Evolutionary conservation across 257 asterid species (phyloP), one percentile per base, ranked within the genome.

Genomic region (Nicotiana knightiana): DNA sequence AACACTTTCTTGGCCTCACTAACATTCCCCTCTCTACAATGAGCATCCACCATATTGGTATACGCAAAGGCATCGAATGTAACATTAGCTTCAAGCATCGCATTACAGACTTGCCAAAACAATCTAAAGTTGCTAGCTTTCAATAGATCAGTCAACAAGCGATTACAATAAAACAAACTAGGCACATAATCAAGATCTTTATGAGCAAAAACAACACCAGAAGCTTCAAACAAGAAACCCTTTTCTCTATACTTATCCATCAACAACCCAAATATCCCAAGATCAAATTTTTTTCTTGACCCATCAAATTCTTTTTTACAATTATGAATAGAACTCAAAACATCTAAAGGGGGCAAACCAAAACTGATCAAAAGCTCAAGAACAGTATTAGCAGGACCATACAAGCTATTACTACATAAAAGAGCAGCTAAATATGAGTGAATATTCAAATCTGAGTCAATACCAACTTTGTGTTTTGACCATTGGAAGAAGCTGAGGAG

Each of bases 71-170:
- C 64, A 81, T 64, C 54, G n/a, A 84, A 84, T 0, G 17, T 15
- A 32, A 79, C 24, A 63, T 64, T 33, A 30, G 83, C 76, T 48
- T 71, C 84, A 21, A 43, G 32, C 82, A 80, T 84, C 9, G 84
- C 70, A 13, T 80, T 58, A 62, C 35, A 70, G 10, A 84, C 79
- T 73, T 30, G 82, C 86, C 86, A 84, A 84, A 84, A 84, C 82
- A 84, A 24, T 24, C 15, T 68, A 4, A 84, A 35, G 43, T 28
- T 75, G 37, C 70, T 57, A 39, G 1, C 70, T 54, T 81, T 71
- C 73, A 81, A 39, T 54, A 84, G 26, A 81, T 84, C 84, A 21
- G 51, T 64, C 79, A 81, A 35, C 13, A 84, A 73, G 17, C 8
- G 48, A 67, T 84, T 73, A 67, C 71, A 80, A 51, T 46, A 39